phyloP scores from a whole-genome alignment of 2,329 filamentous ascomycete species.

The Apiospora pterosperma region DNA sequence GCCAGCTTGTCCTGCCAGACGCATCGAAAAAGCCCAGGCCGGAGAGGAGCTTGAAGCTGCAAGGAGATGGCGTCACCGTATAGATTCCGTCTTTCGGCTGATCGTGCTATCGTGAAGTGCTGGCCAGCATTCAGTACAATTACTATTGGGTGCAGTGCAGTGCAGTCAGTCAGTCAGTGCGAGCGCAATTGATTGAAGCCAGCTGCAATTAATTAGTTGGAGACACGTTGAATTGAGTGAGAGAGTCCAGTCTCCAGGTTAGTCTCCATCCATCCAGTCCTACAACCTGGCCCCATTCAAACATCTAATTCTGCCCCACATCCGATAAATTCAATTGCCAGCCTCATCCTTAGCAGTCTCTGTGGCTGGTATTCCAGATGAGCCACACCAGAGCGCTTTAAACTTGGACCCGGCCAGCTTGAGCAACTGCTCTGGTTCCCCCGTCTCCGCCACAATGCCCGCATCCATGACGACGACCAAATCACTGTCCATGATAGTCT shows the following conservation, averaged over 20 bases:
- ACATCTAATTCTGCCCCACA: not conserved
- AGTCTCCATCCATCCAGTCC: not conserved
- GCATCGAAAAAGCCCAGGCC: not conserved
- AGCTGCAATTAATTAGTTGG: slow-evolving; percentile 1
- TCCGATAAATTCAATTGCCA: not conserved
- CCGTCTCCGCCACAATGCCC: too few species aligned
- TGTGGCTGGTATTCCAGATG: not conserved
- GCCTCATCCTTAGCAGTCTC: not conserved
- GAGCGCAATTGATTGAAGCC: not conserved
- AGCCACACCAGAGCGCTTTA: too few species aligned
- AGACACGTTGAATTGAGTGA: not conserved
- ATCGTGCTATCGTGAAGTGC: not conserved
- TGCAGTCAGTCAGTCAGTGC: too few species aligned
- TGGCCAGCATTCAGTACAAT: slow-evolving; percentile 1
- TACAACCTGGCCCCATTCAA: not conserved
- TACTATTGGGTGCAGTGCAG: not conserved
- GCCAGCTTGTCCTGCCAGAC: not conserved
- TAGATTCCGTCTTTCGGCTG: not conserved
- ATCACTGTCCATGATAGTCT: not conserved
- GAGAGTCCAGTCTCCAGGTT: too few species aligned
- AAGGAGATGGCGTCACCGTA: not conserved
- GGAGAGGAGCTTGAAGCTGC: not conserved
- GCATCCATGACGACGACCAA: not conserved
- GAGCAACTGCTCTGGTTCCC: too few species aligned
- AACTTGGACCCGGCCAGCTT: too few species aligned